Conservation (phyloP, 2,329 filamentous ascomycete species). For the Neonectria faginata region DNA sequence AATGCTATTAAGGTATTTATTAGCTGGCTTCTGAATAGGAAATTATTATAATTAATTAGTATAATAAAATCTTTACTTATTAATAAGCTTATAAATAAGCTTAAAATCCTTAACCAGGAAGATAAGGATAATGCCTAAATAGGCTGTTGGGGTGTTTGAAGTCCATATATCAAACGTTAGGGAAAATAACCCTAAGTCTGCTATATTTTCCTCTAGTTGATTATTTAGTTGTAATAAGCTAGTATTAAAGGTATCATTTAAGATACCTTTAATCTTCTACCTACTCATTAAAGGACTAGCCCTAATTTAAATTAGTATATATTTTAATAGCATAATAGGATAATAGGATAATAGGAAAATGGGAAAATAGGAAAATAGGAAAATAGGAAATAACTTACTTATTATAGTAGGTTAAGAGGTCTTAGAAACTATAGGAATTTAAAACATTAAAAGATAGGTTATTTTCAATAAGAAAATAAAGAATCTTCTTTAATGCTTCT, state of each 20-base stretch:
- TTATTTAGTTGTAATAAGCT: constrained; percentile 7
- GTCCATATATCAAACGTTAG: no score
- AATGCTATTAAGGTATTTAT: constrained; percentile 5
- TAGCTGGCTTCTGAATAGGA: not conserved
- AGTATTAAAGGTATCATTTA: constrained; percentile 7
- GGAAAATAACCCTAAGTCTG: not conserved
- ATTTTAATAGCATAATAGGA: not conserved
- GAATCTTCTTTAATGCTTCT: no score
- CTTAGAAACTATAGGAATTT: constrained; percentile 2
- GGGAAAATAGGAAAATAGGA: no score
- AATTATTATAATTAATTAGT: no score
- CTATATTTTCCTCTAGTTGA: not conserved
- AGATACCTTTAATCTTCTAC: constrained; percentile 3
- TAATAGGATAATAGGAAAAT: no score
- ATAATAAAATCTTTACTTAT: not conserved
- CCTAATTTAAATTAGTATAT: constrained; percentile 5
- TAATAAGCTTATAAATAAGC: not conserved
- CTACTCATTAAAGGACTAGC: constrained; percentile 1
- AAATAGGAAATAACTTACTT: constrained; percentile 1
- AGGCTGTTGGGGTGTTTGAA: no score
- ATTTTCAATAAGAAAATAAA: constrained; percentile 8
- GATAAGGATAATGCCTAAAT: no score
- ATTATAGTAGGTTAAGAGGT: constrained; percentile 8
- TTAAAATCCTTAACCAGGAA: not conserved
- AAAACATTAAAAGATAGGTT: constrained; percentile 5